Evolutionary conservation across 2,329 filamentous ascomycete genomes (phyloP), one percentile per base, ranked within the genome.

Genomic region (Sclerotinia sclerotiorum): DNA sequence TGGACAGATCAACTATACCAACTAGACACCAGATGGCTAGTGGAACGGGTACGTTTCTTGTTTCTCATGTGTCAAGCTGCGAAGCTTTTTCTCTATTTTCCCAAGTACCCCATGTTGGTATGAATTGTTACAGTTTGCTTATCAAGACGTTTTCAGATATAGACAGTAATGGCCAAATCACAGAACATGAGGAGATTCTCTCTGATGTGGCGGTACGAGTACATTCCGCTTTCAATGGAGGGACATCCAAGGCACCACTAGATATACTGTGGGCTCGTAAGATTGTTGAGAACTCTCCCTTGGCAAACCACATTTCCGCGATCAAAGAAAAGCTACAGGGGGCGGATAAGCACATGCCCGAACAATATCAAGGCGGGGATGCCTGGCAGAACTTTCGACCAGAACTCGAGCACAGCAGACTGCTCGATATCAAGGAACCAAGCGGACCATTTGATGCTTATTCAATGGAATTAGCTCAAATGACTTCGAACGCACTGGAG

Each of bases 231-330:
- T 54, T 15, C 24, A 24, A 35, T 39, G 32, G 8, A 42, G 13
- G 15, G 19, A 21, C 55, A 42, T 13, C 7, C 21, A 58, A 58
- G 5, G 21, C 15, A 42, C 55, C 55, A 42, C 55, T 58, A n/a
- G 55, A 27, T 11, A 32, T 58, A 19, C 42, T 58, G 27, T 58
- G 55, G 55, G 42, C 32, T 42, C 55, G 55, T 17, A 58, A 58
- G 13, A 11, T 32, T 11, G 17, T 10, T 19, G 29, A 58, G 11
- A 2, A 58, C 35, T 42, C 32, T 15, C 55, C 55, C 7, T 17
- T 58, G 32, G 55, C 55, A 15, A 42, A 24, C 27, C 35, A 58
- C 32, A 24, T 58, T 17, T 39, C 32, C 32, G 15, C 6, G 55
- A 42, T 58, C 11, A 58, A 58, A 56, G 19, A 58, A 13, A 19